Evolutionary conservation across 768 basidiomycete genomes (phyloP).

Genomic region (Paxillus involutus): DNA sequence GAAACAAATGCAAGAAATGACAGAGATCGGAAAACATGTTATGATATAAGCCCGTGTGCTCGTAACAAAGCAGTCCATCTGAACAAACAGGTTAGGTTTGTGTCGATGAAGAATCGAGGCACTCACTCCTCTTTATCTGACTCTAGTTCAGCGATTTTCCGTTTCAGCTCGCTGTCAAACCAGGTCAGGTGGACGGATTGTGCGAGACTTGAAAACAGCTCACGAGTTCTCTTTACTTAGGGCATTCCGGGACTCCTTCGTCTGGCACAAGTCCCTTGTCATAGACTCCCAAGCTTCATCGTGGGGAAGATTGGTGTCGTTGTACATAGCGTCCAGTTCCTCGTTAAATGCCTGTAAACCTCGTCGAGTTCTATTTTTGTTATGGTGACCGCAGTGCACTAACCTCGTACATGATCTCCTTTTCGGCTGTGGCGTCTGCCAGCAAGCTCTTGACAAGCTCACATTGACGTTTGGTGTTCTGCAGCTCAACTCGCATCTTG

Average conservation of each 20-base stretch:
- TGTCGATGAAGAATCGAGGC: background rate
- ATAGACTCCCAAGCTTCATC: constrained; percentile 84
- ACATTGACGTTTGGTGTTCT: constrained; percentile 69
- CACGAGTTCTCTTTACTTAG: constrained; percentile 80
- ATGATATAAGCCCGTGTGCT: constrained; percentile 43
- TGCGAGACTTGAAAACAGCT: constrained; percentile 27
- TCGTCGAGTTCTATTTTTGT: background rate
- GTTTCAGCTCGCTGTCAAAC: constrained; percentile 59
- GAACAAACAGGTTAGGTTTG: constrained; percentile 12
- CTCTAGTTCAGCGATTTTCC: constrained; percentile 67
- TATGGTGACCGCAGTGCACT: constrained; percentile 17
- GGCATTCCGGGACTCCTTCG: constrained; percentile 77
- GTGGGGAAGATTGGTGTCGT: constrained; percentile 77
- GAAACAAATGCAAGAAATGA: constrained; percentile 18
- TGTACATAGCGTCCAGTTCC: constrained; percentile 89
- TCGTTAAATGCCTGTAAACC: constrained; percentile 82
- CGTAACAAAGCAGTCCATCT: constrained; percentile 71
- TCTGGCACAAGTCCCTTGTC: constrained; percentile 65
- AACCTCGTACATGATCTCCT: constrained; percentile 93
- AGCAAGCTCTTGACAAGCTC: constrained; percentile 79
- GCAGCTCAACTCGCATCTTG: constrained; percentile 60
- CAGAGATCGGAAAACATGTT: constrained; percentile 22
- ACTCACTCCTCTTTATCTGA: constrained; percentile 80
- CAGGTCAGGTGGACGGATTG: constrained; percentile 4
- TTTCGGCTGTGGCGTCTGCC: constrained; percentile 77